Evolutionary conservation across 495 filamentous ascomycete genomes (phyloP).

Genomic region (Lentithecium fluviatile): DNA sequence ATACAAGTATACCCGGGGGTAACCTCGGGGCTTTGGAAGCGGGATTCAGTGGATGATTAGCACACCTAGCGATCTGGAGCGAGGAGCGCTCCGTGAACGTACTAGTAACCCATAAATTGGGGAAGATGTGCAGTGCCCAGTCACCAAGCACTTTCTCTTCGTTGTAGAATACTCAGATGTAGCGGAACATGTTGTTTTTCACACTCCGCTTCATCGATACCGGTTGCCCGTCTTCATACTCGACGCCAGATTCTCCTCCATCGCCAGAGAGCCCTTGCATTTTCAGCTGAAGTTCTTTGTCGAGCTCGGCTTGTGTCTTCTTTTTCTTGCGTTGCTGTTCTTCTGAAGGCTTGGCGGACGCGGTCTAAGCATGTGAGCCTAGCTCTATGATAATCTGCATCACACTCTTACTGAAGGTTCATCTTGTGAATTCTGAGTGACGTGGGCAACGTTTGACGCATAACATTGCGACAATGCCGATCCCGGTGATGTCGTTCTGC

Average conservation of each 20-base stretch:
- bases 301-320: constrained; percentile 57
- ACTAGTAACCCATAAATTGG: too few species aligned
- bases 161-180: too few species aligned
- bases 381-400: background rate
- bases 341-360: constrained; percentile 30
- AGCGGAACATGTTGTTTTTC: constrained; percentile 48
- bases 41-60: too few species aligned
- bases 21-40: too few species aligned
- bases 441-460: background rate
- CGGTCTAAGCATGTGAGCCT: constrained; percentile 20
- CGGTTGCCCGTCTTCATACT: constrained; percentile 74
- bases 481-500: background rate
- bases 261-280: constrained; percentile 70
- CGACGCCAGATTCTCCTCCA: constrained; percentile 74
- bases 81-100: too few species aligned
- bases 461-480: background rate
- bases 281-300: constrained; percentile 65
- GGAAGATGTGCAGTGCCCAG: too few species aligned
- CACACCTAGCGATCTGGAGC: too few species aligned
- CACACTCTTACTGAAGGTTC: constrained; percentile 7
- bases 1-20: too few species aligned
- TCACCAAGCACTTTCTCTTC: too few species aligned
- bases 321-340: constrained; percentile 17
- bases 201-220: constrained; percentile 76
- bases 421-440: background rate